Conservation (phyloP, 352 stramenopile species). For the Thraustochytrium sp. region DNA sequence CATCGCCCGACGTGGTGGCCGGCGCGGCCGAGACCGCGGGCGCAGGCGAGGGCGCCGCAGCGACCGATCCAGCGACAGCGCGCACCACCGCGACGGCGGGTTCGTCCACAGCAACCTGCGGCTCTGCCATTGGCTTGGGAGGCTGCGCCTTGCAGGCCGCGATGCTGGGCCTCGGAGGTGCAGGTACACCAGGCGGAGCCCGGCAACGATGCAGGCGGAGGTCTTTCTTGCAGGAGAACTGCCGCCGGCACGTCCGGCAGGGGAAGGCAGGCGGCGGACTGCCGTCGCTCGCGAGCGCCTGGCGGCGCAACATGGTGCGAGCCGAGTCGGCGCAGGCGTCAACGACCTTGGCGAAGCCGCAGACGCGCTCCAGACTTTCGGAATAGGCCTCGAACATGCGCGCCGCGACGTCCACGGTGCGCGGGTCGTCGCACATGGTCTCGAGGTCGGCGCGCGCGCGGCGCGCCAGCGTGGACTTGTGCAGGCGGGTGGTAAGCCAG, state of each 20-base stretch:
- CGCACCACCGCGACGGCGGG: too few species aligned
- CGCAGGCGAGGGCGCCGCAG: too few species aligned
- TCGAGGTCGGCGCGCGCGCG: neutral
- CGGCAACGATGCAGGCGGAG: conserved; percentile 5
- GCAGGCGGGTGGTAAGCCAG: neutral
- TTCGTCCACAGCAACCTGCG: too few species aligned
- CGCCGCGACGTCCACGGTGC: neutral
- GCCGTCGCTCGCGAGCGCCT: neutral
- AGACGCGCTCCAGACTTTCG: neutral
- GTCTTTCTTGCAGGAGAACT: conserved; percentile 12
- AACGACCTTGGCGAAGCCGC: neutral
- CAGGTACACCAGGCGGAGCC: neutral
- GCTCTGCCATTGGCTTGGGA: too few species aligned
- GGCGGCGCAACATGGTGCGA: neutral
- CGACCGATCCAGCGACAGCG: too few species aligned
- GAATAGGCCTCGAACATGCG: neutral
- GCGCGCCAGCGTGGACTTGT: neutral
- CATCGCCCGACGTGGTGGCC: too few species aligned
- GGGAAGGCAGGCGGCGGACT: neutral
- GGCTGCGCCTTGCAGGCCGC: too few species aligned
- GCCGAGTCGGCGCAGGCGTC: neutral
- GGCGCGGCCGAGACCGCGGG: too few species aligned
- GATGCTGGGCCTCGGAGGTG: too few species aligned
- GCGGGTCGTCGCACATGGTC: neutral
- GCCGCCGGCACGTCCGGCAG: neutral